phyloP scores from a whole-genome alignment of 345 rosid genomes.

The Moricandia moricandioides region DNA sequence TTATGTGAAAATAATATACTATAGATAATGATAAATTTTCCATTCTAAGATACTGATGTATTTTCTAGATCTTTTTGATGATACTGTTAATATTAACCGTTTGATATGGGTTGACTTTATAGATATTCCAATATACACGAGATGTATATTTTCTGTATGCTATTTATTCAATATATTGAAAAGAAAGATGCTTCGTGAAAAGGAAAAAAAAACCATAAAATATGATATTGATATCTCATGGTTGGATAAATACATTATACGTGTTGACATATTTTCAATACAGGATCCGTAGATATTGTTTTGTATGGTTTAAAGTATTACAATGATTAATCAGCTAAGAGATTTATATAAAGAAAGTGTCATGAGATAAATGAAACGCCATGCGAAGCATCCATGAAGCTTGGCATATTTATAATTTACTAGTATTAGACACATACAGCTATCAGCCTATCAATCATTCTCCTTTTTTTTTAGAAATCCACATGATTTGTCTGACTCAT shows the following conservation, averaged over 20 bases:
- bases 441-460: conserved; percentile 16
- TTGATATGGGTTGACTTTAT: too few species aligned
- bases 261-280: not conserved
- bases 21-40: too few species aligned
- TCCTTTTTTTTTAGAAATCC: not conserved
- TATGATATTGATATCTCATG: not conserved
- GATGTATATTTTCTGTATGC: not conserved
- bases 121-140: too few species aligned
- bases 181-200: not conserved
- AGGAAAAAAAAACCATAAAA: not conserved
- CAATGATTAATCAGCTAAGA: not conserved
- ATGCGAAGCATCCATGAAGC: conserved; percentile 26
- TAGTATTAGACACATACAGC: conserved; percentile 14
- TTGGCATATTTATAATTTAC: not conserved
- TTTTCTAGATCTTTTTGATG: too few species aligned
- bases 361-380: not conserved
- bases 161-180: not conserved
- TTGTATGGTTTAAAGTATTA: not conserved
- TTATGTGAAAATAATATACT: too few species aligned
- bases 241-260: not conserved
- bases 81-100: too few species aligned
- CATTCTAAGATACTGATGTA: too few species aligned
- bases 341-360: not conserved
- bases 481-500: conserved; percentile 24
- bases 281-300: not conserved